phyloP scores from a whole-genome alignment of 352 stramenopile genomes.

The Pythium brachiatum region DNA sequence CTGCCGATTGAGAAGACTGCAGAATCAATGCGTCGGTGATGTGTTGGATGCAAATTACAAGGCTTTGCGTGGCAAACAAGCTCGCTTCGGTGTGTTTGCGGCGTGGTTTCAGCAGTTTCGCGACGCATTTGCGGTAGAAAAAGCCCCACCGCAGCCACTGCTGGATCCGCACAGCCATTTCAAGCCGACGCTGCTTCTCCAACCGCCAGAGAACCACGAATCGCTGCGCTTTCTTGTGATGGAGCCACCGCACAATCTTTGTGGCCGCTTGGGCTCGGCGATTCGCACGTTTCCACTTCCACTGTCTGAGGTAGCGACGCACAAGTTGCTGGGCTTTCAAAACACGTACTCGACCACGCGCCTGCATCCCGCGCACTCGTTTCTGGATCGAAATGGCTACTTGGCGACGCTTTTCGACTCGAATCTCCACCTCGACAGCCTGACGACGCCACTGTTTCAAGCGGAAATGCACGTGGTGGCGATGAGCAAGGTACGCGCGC shows the following conservation, averaged over 20 bases:
- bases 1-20: conserved; percentile 22
- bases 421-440: conserved; percentile 32
- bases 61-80: conserved; percentile 36
- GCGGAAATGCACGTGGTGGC: conserved; percentile 11
- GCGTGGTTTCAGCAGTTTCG: conserved; percentile 11
- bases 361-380: conserved; percentile 29
- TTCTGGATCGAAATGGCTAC: conserved; percentile 40
- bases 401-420: conserved; percentile 23
- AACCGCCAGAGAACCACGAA: conserved; percentile 36
- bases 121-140: conserved; percentile 27
- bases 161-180: conserved; percentile 30
- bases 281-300: conserved; percentile 34
- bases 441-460: conserved; percentile 25
- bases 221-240: conserved; percentile 32
- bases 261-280: conserved; percentile 23
- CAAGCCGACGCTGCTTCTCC: conserved; percentile 26
- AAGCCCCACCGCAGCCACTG: conserved; percentile 28
- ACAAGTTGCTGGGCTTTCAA: conserved; percentile 32
- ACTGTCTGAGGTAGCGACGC: conserved; percentile 27
- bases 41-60: conserved; percentile 42
- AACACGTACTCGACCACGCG: conserved; percentile 21
- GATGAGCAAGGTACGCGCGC: conserved; percentile 29
- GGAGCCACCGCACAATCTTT: conserved; percentile 40
- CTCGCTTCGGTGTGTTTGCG: conserved; percentile 31
- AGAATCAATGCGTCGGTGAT: conserved; percentile 36